Percentiles rank a stretch among this genome's conserved stretches.
Conservation (phyloP, 192 early-diverging fungal species). For the Chytriomyces hyalinus region DNA sequence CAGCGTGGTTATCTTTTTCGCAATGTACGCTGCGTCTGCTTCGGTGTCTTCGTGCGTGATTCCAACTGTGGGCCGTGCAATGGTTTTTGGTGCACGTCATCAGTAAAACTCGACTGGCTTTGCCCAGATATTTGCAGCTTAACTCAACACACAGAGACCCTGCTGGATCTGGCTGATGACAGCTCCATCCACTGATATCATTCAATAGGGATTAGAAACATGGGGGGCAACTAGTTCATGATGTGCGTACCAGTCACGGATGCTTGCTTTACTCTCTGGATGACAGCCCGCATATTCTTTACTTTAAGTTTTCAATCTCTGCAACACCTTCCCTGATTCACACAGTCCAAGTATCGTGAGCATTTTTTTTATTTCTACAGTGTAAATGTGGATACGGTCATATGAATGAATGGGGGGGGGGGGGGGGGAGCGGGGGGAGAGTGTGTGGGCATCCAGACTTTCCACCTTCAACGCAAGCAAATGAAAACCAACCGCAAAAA, state of each 20-base stretch:
- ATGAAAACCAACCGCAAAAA: too few relatives aligned
- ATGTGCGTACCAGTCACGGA: constrained; percentile 59
- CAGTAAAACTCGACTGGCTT: not conserved
- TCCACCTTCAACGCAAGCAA: too few relatives aligned
- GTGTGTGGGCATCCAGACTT: too few relatives aligned
- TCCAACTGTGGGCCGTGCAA: constrained; percentile 11
- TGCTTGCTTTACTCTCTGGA: constrained; percentile 68
- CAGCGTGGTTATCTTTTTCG: constrained; percentile 78
- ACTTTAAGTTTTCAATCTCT: too few relatives aligned
- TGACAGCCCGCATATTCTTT: constrained; percentile 64
- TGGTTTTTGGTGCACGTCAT: not conserved
- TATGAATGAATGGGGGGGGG: too few relatives aligned
- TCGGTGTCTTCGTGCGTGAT: constrained; percentile 31
- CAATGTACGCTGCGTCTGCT: constrained; percentile 85
- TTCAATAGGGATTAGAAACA: not conserved
- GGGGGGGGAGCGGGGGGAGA: too few relatives aligned
- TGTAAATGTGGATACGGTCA: too few relatives aligned
- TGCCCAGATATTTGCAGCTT: not conserved
- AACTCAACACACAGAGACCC: constrained; percentile 72
- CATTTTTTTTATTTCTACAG: too few relatives aligned
- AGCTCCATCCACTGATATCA: constrained; percentile 65
- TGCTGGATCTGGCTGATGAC: constrained; percentile 79
- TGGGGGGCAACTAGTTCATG: not conserved
- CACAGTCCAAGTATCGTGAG: too few relatives aligned
- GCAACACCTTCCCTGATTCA: too few relatives aligned